Evolutionary conservation across 306 rosid species (phyloP).

Genomic region (Gillenia trifoliata): DNA sequence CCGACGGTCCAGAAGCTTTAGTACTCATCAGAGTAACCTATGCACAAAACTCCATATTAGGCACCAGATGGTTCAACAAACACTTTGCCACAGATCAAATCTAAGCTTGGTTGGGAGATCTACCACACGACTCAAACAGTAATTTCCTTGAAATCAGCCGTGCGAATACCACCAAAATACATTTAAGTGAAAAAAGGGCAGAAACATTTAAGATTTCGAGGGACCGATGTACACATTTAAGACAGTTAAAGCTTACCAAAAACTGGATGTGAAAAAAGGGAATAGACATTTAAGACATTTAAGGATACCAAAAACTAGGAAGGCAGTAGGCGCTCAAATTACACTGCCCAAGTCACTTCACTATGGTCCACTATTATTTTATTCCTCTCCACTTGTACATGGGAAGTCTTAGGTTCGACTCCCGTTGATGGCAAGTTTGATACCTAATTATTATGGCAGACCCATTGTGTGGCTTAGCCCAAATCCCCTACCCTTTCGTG

Average conservation of each 20-base stretch:
- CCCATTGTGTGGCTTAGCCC: too few relatives aligned
- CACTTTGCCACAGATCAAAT: neutral
- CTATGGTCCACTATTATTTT: too few relatives aligned
- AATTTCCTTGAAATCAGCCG: neutral
- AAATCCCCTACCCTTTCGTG: too few relatives aligned
- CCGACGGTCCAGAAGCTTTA: slow-evolving; percentile 65
- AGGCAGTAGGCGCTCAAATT: too few relatives aligned
- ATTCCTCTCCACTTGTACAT: too few relatives aligned
- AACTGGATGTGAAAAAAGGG: neutral
- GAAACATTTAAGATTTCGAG: neutral
- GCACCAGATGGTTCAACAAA: neutral
- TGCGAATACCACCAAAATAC: neutral
- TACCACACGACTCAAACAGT: neutral
- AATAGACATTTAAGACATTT: too few relatives aligned
- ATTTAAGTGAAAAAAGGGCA: neutral
- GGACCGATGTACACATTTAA: neutral
- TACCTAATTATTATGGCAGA: too few relatives aligned
- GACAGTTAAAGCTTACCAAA: neutral
- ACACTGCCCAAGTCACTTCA: too few relatives aligned
- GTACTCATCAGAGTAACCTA: slow-evolving; percentile 59
- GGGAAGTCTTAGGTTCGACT: too few relatives aligned
- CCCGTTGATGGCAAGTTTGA: too few relatives aligned
- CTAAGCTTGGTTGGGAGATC: neutral
- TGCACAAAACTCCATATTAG: neutral
- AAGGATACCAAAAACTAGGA: too few relatives aligned